Evolutionary conservation across 768 basidiomycete genomes (phyloP), one percentile per base, ranked within the genome.

Genomic region (Gloeopeniophorella convolvens): DNA sequence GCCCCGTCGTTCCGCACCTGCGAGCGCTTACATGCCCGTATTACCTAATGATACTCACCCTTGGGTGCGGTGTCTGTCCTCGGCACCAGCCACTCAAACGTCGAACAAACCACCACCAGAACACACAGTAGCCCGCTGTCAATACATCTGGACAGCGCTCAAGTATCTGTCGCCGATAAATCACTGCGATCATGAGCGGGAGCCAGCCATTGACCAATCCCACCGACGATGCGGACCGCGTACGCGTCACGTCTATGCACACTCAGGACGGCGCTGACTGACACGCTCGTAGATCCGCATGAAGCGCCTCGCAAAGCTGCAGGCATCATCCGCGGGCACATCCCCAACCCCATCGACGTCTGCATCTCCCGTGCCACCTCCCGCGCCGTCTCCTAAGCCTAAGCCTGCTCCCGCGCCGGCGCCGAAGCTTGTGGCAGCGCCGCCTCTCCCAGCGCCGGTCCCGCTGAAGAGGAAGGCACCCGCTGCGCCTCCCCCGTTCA

Each of bases 261-360:
- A 16, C 12, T 27, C 34, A 33, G 40, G 27, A 26, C 11, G 13
- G 18, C 30, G 26, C 50, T 46, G 18, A 54, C 13, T 18, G 9
- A 18, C 15, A 16, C 24, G 23, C 52, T 44, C 35, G 12, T 60
- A 95, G 93, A 95, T 96, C 63, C 89, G 92, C 57, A 70, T 90
- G 65, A 95, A 95, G 68, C 82, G 94, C 48, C 75, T 98, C 45
- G 92, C 89, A 27, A 90, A 88, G 65, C 75, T 97, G 7, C 85
- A 87, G 61, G 71, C 62, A 32, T 55, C 69, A 34, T 68, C 68
- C 32, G 45, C 64, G 21, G 58, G 57, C 42, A 27, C 30, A 2
- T 31, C 47, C 9, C 54, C 72, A 26, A 64, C 56, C 11, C 60
- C 74, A 0, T 65, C 76, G 8, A 62, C 76, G 20, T 50, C 66